Evolutionary conservation across 2,329 filamentous ascomycete species (phyloP), one percentile per base, ranked within the genome.

Genomic region (Fusarium illudens): DNA sequence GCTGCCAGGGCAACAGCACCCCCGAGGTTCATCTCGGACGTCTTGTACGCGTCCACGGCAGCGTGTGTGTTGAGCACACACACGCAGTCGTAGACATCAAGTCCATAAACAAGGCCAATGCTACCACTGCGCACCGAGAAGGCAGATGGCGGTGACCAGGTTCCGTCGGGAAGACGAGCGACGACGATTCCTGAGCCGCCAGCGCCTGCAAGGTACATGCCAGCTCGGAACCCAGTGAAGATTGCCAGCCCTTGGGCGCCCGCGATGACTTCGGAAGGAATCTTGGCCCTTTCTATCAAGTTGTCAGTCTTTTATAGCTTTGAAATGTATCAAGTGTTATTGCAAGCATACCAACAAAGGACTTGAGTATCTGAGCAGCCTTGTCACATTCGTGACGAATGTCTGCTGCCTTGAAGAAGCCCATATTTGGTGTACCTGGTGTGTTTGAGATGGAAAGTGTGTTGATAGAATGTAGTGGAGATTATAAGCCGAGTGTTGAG

Each of bases 51-150:
- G 33, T 89, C 85, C 42, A 93, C 79, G 3, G 90, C 90, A 55
- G 87, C 83, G 27, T 86, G 83, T 0, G 87, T 89, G 75, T 92
- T 92, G 73, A 93, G 90, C 25, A 93, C 87, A 22, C 91, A 86
- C 25, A 93, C 90, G 71, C 90, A 92, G 74, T 93, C 90, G 79
- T 92, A 92, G 17, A 93, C 90, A 76, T 93, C 90, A 6, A 92
- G 85, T 4, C 90, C 91, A 4, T 89, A 86, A 48, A 92, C 82
- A 72, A 93, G 90, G 0, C 90, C 90, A 6, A 92, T 82, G 9
- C 89, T 89, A 2, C 89, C 85, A 0, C 90, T 92, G 73, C 92
- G 90, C 30, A 92, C 84, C 75, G 92, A 83, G 73, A 93, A 91
- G 27, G 90, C 90, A 0, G 88, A 90, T 0, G 90, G 90, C 4